These are phyloP conservation scores for Sporothrix curviconia DNA, from an alignment of 2,329 filamentous ascomycete genomes.

Conservation along the genomic window DNA sequence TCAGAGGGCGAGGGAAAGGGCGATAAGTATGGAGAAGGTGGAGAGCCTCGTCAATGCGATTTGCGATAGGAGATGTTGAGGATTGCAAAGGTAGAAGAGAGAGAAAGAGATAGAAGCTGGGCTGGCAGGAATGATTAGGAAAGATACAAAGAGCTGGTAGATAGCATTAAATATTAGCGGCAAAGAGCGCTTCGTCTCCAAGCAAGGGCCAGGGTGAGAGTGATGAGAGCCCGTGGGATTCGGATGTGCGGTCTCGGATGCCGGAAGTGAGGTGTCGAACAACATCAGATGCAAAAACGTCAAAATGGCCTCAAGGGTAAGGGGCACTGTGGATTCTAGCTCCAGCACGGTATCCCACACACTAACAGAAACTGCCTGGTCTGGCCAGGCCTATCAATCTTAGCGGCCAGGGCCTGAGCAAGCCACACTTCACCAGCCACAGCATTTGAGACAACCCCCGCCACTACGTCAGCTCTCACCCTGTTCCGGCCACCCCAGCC, in stretches of 20 bases:
- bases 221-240: neutral
- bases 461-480: constrained; percentile 10
- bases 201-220: neutral
- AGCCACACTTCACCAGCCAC: constrained; percentile 13
- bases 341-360: too few species aligned
- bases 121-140: neutral
- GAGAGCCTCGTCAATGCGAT: too few species aligned
- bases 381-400: too few species aligned
- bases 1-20: neutral
- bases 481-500: neutral
- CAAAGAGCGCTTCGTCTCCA: neutral
- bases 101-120: neutral
- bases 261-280: constrained; percentile 3
- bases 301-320: constrained; percentile 6
- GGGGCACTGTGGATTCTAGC: too few species aligned
- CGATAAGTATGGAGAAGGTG: neutral
- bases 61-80: neutral
- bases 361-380: too few species aligned
- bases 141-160: neutral
- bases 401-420: too few species aligned
- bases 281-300: constrained; percentile 2
- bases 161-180: neutral
- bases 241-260: constrained; percentile 2
- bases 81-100: neutral
- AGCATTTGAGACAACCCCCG: neutral